Evolutionary conservation across 2,329 filamentous ascomycete genomes (phyloP).

Genomic region (Neofusicoccum ribis): DNA sequence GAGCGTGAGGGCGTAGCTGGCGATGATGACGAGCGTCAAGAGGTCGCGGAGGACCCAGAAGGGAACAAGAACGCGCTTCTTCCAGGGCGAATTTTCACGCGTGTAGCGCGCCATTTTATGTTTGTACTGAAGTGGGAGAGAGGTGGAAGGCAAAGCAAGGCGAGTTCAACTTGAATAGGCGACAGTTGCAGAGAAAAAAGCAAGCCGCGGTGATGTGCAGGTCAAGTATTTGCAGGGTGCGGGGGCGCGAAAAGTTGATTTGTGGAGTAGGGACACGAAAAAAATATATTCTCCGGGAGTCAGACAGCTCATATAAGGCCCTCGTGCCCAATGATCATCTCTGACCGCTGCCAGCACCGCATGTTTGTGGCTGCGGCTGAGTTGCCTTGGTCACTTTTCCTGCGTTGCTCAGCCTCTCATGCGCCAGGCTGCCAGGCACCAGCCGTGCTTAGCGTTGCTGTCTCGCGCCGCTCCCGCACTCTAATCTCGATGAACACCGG

Average conservation of each 20-base stretch:
- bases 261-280: neutral
- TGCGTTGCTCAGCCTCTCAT: slow-evolving; percentile 1
- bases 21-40: slow-evolving; percentile 36
- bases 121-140: neutral
- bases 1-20: slow-evolving; percentile 25
- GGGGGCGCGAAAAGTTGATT: neutral
- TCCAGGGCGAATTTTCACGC: slow-evolving; percentile 28
- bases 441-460: neutral
- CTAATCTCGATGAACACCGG: neutral
- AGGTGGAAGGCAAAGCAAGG: neutral
- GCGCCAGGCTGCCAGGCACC: slow-evolving; percentile 7
- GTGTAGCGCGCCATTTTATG: slow-evolving; percentile 13
- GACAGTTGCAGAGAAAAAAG: no score
- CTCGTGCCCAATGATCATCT: neutral
- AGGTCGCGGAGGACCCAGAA: slow-evolving; percentile 37
- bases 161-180: neutral
- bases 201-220: neutral
- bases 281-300: neutral
- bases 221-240: neutral
- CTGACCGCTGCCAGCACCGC: neutral
- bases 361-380: slow-evolving; percentile 4
- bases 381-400: neutral
- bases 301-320: neutral
- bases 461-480: neutral
- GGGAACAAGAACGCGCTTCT: slow-evolving; percentile 40